Base-by-base conservation (phyloP, 2,329 filamentous ascomycete species). In the Stachybotrys echinatus region DNA sequence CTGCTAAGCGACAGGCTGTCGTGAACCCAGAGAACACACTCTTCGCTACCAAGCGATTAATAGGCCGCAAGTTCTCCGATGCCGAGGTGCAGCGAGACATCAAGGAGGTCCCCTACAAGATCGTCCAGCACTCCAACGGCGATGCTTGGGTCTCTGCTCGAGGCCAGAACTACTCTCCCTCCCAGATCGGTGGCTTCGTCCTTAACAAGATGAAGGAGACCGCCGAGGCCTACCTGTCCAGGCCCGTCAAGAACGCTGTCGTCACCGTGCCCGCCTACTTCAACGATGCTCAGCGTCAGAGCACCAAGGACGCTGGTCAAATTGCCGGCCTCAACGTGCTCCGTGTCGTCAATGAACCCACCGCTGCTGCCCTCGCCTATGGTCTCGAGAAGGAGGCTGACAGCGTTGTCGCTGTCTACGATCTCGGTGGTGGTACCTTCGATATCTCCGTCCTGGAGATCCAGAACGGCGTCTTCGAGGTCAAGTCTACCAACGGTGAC, bases 201-300 rank as follows among this genome's bases (percentile, higher is more conserved):
- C 83, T 97, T 64, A 87, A 91, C 73, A 96, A 97, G 84, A 96
- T 96, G 92, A 96, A 95, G 85, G 92, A 96, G 81, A 97, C 92
- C 48, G 92, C 92, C 58, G 92, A 96, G 79, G 80, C 88, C 55
- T 96, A 95, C 77, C 83, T 96, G 58, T 84, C 88, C 75, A 95
- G 91, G 80, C 83, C 84, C 53, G 76, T 95, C 65, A 94, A 95
- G 83, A 96, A 97, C 69, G 92, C 91, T 62, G 92, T 97, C 54
- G 92, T 97, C 61, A 97, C 92, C 54, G 92, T 96, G 37, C 92
- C 92, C 56, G 92, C 92, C 64, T 97, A 97, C 82, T 97, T 97
- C 84, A 97, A 97, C 75, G 92, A 97, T 74, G 92, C 89, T 53
- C 92, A 97, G 78, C 89, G 92, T 76, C 92, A 96, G 76, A 91